Evolutionary conservation across 129 eudicot genomes (phyloP).

Genomic region (Pseudognaphalium luteoalbum): DNA sequence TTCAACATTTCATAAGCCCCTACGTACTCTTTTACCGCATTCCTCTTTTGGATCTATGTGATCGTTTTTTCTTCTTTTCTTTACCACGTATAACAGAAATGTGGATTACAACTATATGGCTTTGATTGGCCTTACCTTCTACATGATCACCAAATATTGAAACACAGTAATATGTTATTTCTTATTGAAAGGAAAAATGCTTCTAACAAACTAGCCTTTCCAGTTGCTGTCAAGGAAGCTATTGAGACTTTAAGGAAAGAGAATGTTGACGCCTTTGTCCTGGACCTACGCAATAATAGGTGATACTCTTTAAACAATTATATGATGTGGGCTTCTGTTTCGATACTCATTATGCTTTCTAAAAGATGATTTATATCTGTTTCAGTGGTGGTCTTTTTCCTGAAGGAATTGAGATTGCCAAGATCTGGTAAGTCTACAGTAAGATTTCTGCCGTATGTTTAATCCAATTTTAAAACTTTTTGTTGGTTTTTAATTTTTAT

Average conservation of each 20-base stretch:
- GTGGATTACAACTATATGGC: neutral
- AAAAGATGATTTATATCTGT: slow-evolving; percentile 17
- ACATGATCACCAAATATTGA: neutral
- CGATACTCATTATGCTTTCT: slow-evolving; percentile 15
- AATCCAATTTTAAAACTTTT: neutral
- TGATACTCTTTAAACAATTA: slow-evolving; percentile 29
- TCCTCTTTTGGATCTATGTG: neutral
- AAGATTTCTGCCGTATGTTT: neutral
- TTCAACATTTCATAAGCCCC: neutral
- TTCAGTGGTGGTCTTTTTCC: slow-evolving; percentile 99
- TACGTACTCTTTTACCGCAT: neutral
- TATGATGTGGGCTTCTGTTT: slow-evolving; percentile 1
- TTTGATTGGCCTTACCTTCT: neutral
- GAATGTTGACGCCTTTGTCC: slow-evolving; percentile 74
- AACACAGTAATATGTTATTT: neutral
- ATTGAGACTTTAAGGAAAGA: slow-evolving; percentile 72
- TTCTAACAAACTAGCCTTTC: slow-evolving; percentile 24
- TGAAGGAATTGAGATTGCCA: slow-evolving; percentile 94
- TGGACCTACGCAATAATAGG: slow-evolving; percentile 99
- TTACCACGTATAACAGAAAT: neutral
- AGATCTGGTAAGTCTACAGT: slow-evolving; percentile 69
- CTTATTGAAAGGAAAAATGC: neutral
- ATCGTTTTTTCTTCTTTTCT: neutral
- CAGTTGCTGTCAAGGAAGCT: slow-evolving; percentile 93
- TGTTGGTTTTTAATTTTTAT: neutral